A percentile compares a stretch with the other conserved stretches of the same genome.
phyloP scores from a whole-genome alignment of 352 stramenopile genomes.

The Pseudoperonospora humuli region DNA sequence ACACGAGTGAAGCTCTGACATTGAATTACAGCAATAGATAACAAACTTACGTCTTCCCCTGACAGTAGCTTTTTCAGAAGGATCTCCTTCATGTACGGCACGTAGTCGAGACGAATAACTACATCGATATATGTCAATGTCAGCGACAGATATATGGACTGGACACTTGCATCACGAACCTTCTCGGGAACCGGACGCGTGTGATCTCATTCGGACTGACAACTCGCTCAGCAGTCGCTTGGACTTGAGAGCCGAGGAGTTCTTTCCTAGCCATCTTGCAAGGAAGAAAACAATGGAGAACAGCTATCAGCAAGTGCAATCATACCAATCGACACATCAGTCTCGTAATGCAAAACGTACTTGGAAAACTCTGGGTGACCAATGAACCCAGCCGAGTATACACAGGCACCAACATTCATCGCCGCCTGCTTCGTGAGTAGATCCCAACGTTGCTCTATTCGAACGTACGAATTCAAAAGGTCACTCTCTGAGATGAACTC shows the following conservation, averaged over 20 bases:
- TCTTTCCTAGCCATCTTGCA: constrained; percentile 95
- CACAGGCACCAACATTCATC: constrained; percentile 84
- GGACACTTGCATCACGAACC: constrained; percentile 22
- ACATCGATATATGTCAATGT: constrained; percentile 1
- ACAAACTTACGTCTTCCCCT: constrained; percentile 54
- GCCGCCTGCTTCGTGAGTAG: constrained; percentile 88
- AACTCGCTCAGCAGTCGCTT: constrained; percentile 92
- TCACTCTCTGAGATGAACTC: constrained; percentile 89
- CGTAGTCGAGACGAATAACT: constrained; percentile 85
- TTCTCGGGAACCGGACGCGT: constrained; percentile 80
- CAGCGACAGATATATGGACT: not conserved
- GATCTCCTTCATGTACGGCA: constrained; percentile 88
- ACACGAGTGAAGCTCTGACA: not conserved
- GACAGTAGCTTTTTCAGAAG: constrained; percentile 66
- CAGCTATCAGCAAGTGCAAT: constrained; percentile 9
- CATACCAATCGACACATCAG: not conserved
- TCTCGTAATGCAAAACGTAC: constrained; percentile 32
- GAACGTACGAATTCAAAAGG: constrained; percentile 68
- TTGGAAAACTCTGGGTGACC: constrained; percentile 86
- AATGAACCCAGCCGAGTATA: constrained; percentile 78
- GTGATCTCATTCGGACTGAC: constrained; percentile 90
- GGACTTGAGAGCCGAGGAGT: constrained; percentile 93
- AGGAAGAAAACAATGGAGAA: constrained; percentile 26
- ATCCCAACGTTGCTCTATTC: constrained; percentile 90
- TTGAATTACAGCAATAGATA: not conserved